phyloP scores from a whole-genome alignment of 768 basidiomycete species.

The Termitomyces sp. region DNA sequence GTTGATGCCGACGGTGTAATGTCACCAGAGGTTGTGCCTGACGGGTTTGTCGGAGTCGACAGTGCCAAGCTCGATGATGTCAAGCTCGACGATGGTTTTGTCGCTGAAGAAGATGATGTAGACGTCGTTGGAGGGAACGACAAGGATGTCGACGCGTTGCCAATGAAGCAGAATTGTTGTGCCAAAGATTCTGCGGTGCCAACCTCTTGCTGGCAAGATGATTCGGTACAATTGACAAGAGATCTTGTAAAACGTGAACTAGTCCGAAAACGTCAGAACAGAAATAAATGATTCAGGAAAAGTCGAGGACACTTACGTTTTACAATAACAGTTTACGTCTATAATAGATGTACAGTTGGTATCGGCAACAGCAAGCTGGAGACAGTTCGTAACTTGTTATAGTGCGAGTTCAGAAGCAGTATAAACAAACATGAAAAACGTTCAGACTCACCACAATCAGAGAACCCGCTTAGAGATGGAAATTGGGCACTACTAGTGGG shows the following conservation, averaged over 20 bases:
- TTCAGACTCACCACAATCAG: constrained; percentile 34
- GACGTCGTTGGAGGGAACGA: constrained; percentile 20
- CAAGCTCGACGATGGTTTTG: constrained; percentile 1
- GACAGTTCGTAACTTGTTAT: constrained; percentile 40
- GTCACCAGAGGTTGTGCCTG: constrained; percentile 9
- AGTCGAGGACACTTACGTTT: constrained; percentile 25
- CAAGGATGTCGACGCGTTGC: constrained; percentile 17
- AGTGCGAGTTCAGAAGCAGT: neutral
- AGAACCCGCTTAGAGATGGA: constrained; percentile 35
- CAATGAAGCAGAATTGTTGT: constrained; percentile 42
- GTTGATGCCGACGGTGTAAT: constrained; percentile 6
- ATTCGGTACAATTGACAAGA: constrained; percentile 35
- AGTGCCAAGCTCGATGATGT: constrained; percentile 9
- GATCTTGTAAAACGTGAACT: constrained; percentile 30
- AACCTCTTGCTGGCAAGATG: constrained; percentile 34
- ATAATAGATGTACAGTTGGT: constrained; percentile 42
- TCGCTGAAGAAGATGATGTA: constrained; percentile 3
- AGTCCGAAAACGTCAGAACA: constrained; percentile 14
- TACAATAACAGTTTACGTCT: constrained; percentile 50
- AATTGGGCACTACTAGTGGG: constrained; percentile 32
- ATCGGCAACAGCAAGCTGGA: constrained; percentile 27
- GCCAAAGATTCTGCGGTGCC: constrained; percentile 39
- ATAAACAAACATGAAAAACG: neutral
- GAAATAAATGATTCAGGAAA: too few relatives aligned
- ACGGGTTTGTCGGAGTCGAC: constrained; percentile 6